Evolutionary conservation across 129 eudicot species (phyloP), one percentile per base, ranked within the genome.

Genomic region (Helichrysum umbraculigerum): DNA sequence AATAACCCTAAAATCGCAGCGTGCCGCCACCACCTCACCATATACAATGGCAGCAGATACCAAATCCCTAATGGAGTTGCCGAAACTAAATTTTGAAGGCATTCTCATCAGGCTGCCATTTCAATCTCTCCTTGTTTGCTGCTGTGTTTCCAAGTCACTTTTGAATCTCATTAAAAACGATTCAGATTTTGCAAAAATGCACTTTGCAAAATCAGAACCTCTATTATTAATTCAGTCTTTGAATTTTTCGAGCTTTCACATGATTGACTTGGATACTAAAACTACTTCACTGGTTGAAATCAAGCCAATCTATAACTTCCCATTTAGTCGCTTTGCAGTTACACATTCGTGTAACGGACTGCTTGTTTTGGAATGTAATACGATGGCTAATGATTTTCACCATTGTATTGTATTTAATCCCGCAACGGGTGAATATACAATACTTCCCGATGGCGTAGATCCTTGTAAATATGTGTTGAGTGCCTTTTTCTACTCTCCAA

Each of bases 41-140:
- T 56, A 32, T 17, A 78, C 57, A 78, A 78, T 78, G 82, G 81
- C 73, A 77, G 61, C 66, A 58, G 60, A 69, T 57, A 77, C 68
- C 69, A 12, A 30, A 17, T 77, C 81, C 34, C 69, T 77, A 5
- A 57, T 68, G 28, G 72, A 70, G 72, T 71, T 78, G 16, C 82
- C 82, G 35, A 63, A 50, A 15, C 39, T 51, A 33, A 71, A 33
- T 78, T 14, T 62, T 19, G 82, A 71, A 79, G 32, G 29, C 17
- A 51, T 79, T 64, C 34, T 79, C 5, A 10, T 20, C 28, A 72
- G n/a, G 72, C 33, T 79, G 72, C 58, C 77, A 42, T 71, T 71
- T 41, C 66, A 19, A 17, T 62, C 82, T 70, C 66, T 78, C 37
- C 56, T 78, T 34, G 15, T 51, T 63, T 50, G 42, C 41, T 71